Evolutionary conservation across 495 filamentous ascomycete genomes (phyloP), one percentile per base, ranked within the genome.

Genomic region (Acidiella bohemica): DNA sequence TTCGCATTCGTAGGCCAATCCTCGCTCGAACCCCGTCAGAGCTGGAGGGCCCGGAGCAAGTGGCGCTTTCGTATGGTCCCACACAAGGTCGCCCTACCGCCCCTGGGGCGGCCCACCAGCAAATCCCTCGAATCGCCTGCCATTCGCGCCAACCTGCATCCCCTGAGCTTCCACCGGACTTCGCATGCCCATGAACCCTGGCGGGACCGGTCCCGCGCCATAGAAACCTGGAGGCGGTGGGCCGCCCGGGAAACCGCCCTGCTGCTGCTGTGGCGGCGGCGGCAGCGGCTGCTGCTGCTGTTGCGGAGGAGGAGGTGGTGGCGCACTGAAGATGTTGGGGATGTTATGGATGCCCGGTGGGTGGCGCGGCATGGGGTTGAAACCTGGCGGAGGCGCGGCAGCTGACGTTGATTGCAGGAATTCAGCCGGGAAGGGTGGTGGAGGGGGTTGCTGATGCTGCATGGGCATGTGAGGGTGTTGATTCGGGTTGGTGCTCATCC

Each of bases 391-490:
- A 2, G 47, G 47, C 10, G 47, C 36, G 7, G 28, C 30, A 10
- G 16, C 7, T 2, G 20, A 16, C 3, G 5, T 25, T 1, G 42
- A 42, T 30, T 46, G 42, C 31, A 51, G 6, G 39, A 32, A 46
- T 2, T 41, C 42, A 2, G 19, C 36, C 23, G 47, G 47, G 14
- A 3, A 39, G 8, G 47, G 47, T 12, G 1, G 13, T 17, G 14
- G 38, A 14, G 32, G 40, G 12, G 29, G 21, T 17, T 36, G 36
- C 16, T 36, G 36, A 3, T 40, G 37, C 7, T 19, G 31, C 19
- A 50, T 45, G 14, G 42, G 41, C 47, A 50, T 50, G 14, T 27
- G 47, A 10, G 42, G 42, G 12, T 36, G n/a, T n/a, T n/a, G n/a
- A 5, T 29, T 35, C 2, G 36, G 34, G 19, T 45, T 41, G 4